Base-by-base conservation (phyloP, 805 yeast genomes). In the Alloascoidea hylecoeti region DNA sequence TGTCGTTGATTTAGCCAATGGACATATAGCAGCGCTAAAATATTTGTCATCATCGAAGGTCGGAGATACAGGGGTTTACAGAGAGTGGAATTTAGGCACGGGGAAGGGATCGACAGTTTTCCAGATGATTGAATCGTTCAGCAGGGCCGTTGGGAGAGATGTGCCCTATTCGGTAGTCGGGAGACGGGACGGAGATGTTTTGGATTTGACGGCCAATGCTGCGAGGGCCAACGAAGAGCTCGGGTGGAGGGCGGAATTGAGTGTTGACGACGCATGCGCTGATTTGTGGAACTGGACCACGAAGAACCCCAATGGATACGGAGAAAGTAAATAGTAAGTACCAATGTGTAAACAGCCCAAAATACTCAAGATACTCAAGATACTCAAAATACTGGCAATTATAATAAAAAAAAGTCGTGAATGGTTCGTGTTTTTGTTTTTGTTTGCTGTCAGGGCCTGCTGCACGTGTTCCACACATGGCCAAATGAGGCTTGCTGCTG, bases 51-150 rank as follows among this genome's bases (percentile, higher is more conserved):
- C 36, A 16, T 42, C 41, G n/a, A n/a, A n/a, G n/a, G 13, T 5
- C 6, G 14, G 15, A 5, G 44, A 48, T 5, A 45, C 52, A n/a
- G 83, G 82, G 4, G 59, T 72, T 38, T 75, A 68, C 49, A 66
- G 86, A 39, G 89, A 74, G 52, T 82, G 92, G 92, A 82, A 82
- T 52, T 66, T 82, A 41, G 94, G 94, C 34, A 74, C 88, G 12
- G 94, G 94, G 18, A 69, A 60, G 17, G 94, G 94, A n/a, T 63
- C 77, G 5, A 78, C 89, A 1, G 94, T 82, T 3, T 62, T 79
- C 41, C 86, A 82, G 46, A 76, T 82, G 33, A 67, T 73, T 49
- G 52, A 67, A 39, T 76, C 81, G 1, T 82, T 81, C 54, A 65
- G 72, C 48, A 63, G 64, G 38, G 80, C 80, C 5, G 75, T 73